Base-by-base conservation (phyloP, 306 rosid genomes). In the Prunus salicina region DNA sequence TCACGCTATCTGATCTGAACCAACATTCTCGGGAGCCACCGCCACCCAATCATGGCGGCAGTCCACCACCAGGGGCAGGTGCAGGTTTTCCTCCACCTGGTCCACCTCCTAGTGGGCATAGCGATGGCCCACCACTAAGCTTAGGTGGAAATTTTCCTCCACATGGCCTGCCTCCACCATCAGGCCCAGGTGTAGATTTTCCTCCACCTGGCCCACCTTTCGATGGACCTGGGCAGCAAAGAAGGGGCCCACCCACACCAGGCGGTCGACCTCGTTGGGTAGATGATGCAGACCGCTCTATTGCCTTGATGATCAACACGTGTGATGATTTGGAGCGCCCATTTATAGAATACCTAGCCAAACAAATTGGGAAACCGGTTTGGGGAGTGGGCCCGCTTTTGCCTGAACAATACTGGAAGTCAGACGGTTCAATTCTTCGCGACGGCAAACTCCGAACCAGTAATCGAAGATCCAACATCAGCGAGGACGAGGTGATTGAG, bases 371-470 rank as follows among this genome's bases (percentile, higher is more conserved):
- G 8, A 85, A 80, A 67, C 93, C 91, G 5, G 87, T 88, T 1
- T 91, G 91, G 90, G 91, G 89, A 2, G 88, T 91, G 22, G 97
- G 97, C 0, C 95, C 95, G 8, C 93, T 91, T 61, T 34, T 89
- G 20, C 97, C 95, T 0, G 91, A 85, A 12, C 82, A 86, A 3
- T 91, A 80, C 30, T 91, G 93, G 97, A 85, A 79, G 2, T 82
- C 91, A 0, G 16, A 49, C 0, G 85, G 87, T 47, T 83, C 88
- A 0, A 6, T 83, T 15, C 24, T 89, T 11, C 87, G 45, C 9
- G 95, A 89, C 20, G 67, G 79, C 8, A 76, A 85, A 3, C 38
- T 84, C 38, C 82, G 90, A 16, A 57, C 84, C 6, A 66, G 75
- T 62, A 27, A 8, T 2, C 83, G 88, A 5, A 14, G 4, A 15